Percentiles rank a stretch among this genome's conserved stretches.
Evolutionary conservation across 352 stramenopile genomes (phyloP).

Genomic region (Phytophthora pistaciae): DNA sequence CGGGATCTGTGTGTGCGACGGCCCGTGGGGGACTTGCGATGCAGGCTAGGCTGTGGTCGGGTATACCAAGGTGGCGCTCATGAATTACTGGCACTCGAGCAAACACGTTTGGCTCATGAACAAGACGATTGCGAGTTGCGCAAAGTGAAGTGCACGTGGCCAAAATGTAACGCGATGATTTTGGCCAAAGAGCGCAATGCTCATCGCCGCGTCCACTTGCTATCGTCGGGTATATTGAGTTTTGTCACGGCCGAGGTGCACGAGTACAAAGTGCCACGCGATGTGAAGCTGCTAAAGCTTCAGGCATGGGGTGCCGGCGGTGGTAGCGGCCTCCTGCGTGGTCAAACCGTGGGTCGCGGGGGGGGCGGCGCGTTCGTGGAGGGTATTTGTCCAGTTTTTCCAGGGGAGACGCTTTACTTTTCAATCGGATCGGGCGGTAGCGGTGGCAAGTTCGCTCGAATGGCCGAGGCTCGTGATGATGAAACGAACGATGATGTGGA

Average conservation of each 20-base stretch:
- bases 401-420: constrained; percentile 79
- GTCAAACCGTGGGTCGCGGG: constrained; percentile 58
- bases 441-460: constrained; percentile 51
- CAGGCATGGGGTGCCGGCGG: constrained; percentile 79
- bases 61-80: constrained; percentile 67
- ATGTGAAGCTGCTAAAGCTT: constrained; percentile 70
- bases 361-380: constrained; percentile 80
- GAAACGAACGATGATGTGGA: constrained; percentile 16
- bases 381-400: constrained; percentile 60
- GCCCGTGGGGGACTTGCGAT: constrained; percentile 65
- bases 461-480: constrained; percentile 45
- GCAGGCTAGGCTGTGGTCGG: constrained; percentile 64
- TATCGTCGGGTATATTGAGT: constrained; percentile 65
- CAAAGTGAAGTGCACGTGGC: constrained; percentile 81
- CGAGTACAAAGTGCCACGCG: constrained; percentile 73
- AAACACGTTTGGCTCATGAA: constrained; percentile 73
- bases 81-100: constrained; percentile 70
- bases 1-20: constrained; percentile 63
- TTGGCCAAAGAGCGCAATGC: constrained; percentile 68
- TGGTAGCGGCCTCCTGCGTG: constrained; percentile 66
- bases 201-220: constrained; percentile 66
- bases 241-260: constrained; percentile 72
- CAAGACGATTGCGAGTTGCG: constrained; percentile 73
- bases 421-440: constrained; percentile 58
- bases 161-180: constrained; percentile 60